phyloP scores from a whole-genome alignment of 2,329 filamentous ascomycete species.

The Fusarium paranaense region DNA sequence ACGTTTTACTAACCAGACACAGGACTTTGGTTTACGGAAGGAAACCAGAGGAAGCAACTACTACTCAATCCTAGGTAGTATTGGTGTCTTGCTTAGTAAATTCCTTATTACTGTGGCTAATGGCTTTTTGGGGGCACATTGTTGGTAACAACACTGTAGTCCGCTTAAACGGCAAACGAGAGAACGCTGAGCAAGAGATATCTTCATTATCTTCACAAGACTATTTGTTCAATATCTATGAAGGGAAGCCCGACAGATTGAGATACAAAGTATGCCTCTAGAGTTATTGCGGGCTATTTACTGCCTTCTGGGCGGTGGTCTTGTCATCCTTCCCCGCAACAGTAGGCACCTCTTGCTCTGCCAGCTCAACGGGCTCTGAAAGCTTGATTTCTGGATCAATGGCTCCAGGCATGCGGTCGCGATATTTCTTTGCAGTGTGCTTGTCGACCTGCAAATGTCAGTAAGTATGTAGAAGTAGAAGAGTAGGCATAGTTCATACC shows the following conservation, averaged over 20 bases:
- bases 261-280: background rate
- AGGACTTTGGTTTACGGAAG: conserved; percentile 25
- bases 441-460: conserved; percentile 3
- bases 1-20: background rate
- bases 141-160: background rate
- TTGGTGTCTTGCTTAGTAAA: background rate
- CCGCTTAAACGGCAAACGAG: too few relatives aligned
- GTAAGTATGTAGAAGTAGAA: background rate
- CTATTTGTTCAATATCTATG: background rate
- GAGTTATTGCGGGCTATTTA: background rate
- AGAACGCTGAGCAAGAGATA: background rate
- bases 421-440: conserved; percentile 9
- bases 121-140: background rate
- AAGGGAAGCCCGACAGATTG: background rate
- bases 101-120: background rate
- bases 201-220: background rate
- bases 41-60: conserved; percentile 4
- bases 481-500: background rate
- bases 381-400: background rate
- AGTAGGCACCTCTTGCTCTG: background rate
- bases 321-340: background rate
- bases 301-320: background rate
- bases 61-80: background rate
- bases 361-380: background rate
- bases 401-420: background rate